Conservation (phyloP, 2,329 filamentous ascomycete genomes). For the Coniochaeta sp. region DNA sequence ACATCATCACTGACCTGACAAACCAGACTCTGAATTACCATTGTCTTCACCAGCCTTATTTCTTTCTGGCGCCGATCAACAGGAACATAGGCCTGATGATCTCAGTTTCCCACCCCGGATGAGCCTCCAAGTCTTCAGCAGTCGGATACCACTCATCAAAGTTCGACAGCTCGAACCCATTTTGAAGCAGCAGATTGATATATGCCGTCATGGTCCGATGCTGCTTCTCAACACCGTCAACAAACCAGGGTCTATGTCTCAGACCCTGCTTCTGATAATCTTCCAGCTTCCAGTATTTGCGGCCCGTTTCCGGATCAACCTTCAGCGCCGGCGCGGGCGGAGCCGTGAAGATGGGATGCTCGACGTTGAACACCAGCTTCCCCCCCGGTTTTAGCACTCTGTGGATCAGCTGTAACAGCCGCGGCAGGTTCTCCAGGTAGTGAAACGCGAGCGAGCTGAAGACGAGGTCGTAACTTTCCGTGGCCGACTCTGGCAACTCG, state of each 20-base stretch:
- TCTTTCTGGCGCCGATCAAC: constrained; percentile 17
- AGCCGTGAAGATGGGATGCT: constrained; percentile 39
- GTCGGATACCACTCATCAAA: constrained; percentile 29
- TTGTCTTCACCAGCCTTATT: too few relatives aligned
- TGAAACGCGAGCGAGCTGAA: constrained; percentile 34
- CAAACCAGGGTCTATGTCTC: constrained; percentile 32
- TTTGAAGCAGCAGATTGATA: constrained; percentile 24
- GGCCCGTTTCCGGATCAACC: constrained; percentile 17
- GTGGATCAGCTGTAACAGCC: constrained; percentile 23
- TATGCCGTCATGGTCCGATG: constrained; percentile 36
- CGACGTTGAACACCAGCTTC: constrained; percentile 34
- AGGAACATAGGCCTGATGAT: constrained; percentile 26
- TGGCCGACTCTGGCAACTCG: constrained; percentile 18
- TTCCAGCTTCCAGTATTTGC: constrained; percentile 32
- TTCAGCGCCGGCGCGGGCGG: constrained; percentile 22
- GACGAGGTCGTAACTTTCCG: constrained; percentile 25
- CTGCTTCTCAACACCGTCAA: constrained; percentile 33
- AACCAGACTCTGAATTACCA: too few relatives aligned
- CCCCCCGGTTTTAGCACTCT: constrained; percentile 24
- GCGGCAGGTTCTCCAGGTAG: constrained; percentile 25
- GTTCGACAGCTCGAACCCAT: constrained; percentile 27
- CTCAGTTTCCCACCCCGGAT: constrained; percentile 22
- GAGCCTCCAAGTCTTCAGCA: constrained; percentile 18
- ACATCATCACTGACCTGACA: too few relatives aligned
- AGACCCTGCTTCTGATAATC: constrained; percentile 32